Percentiles rank a stretch among this genome's conserved stretches.
These are phyloP conservation scores for Mycothermus thermophilus DNA, from an alignment of 495 filamentous ascomycete species.

Conservation along the genomic window DNA sequence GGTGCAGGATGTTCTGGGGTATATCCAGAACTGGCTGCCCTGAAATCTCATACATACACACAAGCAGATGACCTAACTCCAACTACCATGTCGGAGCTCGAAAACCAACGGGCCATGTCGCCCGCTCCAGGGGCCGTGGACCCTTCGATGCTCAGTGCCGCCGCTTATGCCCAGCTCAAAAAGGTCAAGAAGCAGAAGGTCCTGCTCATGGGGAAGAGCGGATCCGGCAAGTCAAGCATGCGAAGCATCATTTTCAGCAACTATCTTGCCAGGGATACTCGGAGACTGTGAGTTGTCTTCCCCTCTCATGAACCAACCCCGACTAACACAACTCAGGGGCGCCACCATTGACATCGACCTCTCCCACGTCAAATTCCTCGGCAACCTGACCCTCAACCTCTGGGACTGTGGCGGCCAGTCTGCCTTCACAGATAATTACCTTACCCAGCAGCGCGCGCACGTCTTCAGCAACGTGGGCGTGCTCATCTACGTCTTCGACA, in stretches of 20 bases:
- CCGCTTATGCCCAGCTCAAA: constrained; percentile 26
- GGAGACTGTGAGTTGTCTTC: constrained; percentile 44
- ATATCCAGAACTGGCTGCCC: too few species aligned
- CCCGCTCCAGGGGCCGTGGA: too few species aligned
- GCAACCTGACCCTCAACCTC: constrained; percentile 88
- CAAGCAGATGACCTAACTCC: too few species aligned
- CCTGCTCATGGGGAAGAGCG: constrained; percentile 72
- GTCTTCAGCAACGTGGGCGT: constrained; percentile 95
- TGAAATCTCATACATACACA: too few species aligned
- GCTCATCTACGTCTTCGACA: constrained; percentile 97
- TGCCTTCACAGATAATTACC: constrained; percentile 96
- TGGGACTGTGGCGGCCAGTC: constrained; percentile 99
- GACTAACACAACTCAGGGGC: constrained; percentile 31
- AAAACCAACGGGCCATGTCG: too few species aligned
- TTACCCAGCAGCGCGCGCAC: constrained; percentile 81
- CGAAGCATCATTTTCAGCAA: constrained; percentile 96
- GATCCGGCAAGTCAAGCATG: constrained; percentile 99
- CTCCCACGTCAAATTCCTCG: constrained; percentile 94
- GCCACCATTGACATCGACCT: constrained; percentile 99
- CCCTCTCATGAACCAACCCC: neutral
- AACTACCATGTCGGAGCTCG: too few species aligned
- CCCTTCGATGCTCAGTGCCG: neutral
- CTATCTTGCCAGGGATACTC: constrained; percentile 91
- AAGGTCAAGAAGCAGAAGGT: constrained; percentile 51
- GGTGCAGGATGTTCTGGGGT: too few species aligned